Evolutionary conservation across 805 yeast species (phyloP).

Genomic region (Phaffomyces antillensis): DNA sequence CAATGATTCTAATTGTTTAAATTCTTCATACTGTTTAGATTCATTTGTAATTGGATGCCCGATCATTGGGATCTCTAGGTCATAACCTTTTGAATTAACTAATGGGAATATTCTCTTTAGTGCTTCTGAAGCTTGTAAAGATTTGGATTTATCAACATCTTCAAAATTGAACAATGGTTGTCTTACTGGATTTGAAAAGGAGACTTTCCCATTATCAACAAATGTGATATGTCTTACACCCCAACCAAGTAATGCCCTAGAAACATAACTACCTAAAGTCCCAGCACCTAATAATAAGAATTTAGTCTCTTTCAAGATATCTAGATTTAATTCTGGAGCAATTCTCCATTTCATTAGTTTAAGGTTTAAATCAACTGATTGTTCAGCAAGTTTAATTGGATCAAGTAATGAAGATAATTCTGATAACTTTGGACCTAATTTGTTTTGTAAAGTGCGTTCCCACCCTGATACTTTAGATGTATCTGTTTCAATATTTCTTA

Average conservation of each 20-base stretch:
- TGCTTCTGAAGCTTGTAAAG: conserved; percentile 68
- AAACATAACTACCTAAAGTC: conserved; percentile 87
- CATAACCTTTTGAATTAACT: conserved; percentile 54
- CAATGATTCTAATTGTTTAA: conserved; percentile 41
- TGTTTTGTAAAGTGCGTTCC: conserved; percentile 75
- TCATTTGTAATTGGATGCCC: conserved; percentile 79
- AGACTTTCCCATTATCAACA: conserved; percentile 84
- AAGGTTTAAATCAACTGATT: conserved; percentile 85
- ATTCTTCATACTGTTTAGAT: conserved; percentile 41
- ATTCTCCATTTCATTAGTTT: conserved; percentile 96
- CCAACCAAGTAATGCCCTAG: conserved; percentile 88
- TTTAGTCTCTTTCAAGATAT: conserved; percentile 48
- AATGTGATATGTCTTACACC: conserved; percentile 82
- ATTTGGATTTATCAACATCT: conserved; percentile 79
- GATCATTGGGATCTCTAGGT: conserved; percentile 86
- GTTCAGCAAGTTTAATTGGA: conserved; percentile 78
- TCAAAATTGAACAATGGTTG: conserved; percentile 79
- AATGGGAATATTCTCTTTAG: conserved; percentile 73
- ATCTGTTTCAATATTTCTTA: conserved; percentile 14
- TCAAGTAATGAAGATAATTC: conserved; percentile 77
- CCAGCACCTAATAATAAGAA: conserved; percentile 92
- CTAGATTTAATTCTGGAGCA: conserved; percentile 74
- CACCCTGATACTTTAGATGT: conserved; percentile 61
- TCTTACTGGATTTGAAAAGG: conserved; percentile 92
- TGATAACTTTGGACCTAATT: conserved; percentile 74